These are phyloP conservation scores for Blakeslea trispora DNA, from an alignment of 371 early-diverging fungal genomes.

Conservation along the genomic window DNA sequence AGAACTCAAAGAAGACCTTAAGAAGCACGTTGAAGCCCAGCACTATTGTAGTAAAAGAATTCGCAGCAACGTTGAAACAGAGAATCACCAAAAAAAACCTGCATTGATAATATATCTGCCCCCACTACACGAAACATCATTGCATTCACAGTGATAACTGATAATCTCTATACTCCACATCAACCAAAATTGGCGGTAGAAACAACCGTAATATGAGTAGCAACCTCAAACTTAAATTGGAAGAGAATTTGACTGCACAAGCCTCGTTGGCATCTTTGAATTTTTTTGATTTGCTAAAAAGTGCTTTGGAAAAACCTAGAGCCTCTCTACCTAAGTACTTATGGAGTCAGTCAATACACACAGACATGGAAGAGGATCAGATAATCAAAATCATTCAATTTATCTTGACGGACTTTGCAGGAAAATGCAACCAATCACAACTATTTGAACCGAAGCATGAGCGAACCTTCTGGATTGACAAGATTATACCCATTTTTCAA, in stretches of 20 bases:
- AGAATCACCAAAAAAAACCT: slow-evolving; percentile 7
- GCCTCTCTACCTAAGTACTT: slow-evolving; percentile 15
- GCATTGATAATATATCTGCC: slow-evolving; percentile 8
- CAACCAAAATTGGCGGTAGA: slow-evolving; percentile 2
- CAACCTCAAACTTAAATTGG: slow-evolving; percentile 11
- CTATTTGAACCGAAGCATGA: slow-evolving; percentile 17
- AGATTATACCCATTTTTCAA: slow-evolving; percentile 21
- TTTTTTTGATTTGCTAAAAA: slow-evolving; percentile 19
- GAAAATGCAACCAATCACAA: slow-evolving; percentile 12
- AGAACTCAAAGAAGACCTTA: slow-evolving; percentile 4
- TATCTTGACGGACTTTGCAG: slow-evolving; percentile 15
- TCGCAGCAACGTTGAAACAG: slow-evolving; percentile 8
- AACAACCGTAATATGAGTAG: slow-evolving; percentile 13
- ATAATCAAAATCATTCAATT: slow-evolving; percentile 18
- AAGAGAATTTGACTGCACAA: slow-evolving; percentile 17
- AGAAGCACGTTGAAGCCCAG: not conserved
- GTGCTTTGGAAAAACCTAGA: slow-evolving; percentile 19
- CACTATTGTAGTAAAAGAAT: slow-evolving; percentile 4
- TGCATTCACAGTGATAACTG: slow-evolving; percentile 10
- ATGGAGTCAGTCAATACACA: slow-evolving; percentile 16
- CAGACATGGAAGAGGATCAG: slow-evolving; percentile 4
- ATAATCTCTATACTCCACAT: slow-evolving; percentile 7
- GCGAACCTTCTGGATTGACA: slow-evolving; percentile 22
- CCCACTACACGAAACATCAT: slow-evolving; percentile 4
- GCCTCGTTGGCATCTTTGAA: slow-evolving; percentile 20